Evolutionary conservation across 2,329 filamentous ascomycete species (phyloP).

Genomic region (Penicillium sp.): DNA sequence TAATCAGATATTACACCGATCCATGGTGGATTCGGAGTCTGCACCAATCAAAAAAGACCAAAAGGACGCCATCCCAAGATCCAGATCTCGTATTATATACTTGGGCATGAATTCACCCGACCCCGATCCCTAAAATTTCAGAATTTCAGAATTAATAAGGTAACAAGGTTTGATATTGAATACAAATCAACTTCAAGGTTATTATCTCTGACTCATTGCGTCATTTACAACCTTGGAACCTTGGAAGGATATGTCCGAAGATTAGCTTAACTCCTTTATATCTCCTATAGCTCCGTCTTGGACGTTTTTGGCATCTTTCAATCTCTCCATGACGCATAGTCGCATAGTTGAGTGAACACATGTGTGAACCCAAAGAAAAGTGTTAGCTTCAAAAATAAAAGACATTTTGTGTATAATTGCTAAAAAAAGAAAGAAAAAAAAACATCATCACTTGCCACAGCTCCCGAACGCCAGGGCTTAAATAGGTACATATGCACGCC

Average conservation of each 20-base stretch:
- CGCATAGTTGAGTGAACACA: no score
- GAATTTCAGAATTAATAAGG: no score
- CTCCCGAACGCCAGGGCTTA: constrained; percentile 2
- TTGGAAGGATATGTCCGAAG: neutral
- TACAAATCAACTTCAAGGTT: no score
- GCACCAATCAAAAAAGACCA: neutral
- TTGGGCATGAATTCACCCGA: neutral
- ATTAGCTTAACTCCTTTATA: neutral
- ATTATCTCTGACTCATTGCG: neutral
- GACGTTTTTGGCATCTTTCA: neutral
- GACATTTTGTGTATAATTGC: neutral
- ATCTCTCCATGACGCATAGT: no score
- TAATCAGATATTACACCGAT: neutral
- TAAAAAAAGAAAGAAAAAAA: neutral
- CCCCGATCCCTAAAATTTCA: neutral
- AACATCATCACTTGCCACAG: neutral
- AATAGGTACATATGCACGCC: neutral
- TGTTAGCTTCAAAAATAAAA: neutral
- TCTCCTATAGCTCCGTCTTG: neutral
- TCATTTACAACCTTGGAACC: neutral
- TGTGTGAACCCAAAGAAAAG: neutral
- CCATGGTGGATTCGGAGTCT: neutral
- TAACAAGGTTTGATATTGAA: no score
- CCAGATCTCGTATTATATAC: neutral
- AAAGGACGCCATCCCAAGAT: neutral